These are phyloP conservation scores for Penicillium tannophilum DNA, from an alignment of 495 filamentous ascomycete genomes.

Conservation along the genomic window DNA sequence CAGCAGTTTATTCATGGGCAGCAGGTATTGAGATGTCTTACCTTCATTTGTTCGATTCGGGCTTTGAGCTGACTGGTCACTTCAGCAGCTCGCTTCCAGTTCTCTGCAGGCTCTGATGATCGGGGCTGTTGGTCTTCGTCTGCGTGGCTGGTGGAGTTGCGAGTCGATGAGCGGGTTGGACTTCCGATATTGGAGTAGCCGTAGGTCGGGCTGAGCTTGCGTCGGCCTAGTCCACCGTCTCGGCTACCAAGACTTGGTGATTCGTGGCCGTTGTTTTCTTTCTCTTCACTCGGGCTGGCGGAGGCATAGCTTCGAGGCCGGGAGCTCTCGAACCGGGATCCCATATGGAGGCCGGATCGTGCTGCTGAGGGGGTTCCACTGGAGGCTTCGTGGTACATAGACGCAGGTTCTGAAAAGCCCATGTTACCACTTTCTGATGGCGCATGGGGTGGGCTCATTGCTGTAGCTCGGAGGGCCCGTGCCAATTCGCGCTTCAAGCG, in stretches of 20 bases:
- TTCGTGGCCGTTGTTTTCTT: slow-evolving; percentile 63
- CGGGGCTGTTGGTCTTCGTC: slow-evolving; percentile 40
- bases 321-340: slow-evolving; percentile 41
- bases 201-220: slow-evolving; percentile 49
- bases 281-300: slow-evolving; percentile 74
- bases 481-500: slow-evolving; percentile 79
- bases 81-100: slow-evolving; percentile 97
- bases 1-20: background rate
- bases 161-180: slow-evolving; percentile 50
- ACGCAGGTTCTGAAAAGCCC: slow-evolving; percentile 35
- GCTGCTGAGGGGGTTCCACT: slow-evolving; percentile 30
- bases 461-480: slow-evolving; percentile 46
- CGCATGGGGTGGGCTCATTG: slow-evolving; percentile 42
- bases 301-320: slow-evolving; percentile 68
- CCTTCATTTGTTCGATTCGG: slow-evolving; percentile 89
- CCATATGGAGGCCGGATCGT: slow-evolving; percentile 41
- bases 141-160: slow-evolving; percentile 37
- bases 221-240: slow-evolving; percentile 41
- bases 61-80: slow-evolving; percentile 97
- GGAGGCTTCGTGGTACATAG: slow-evolving; percentile 40
- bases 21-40: slow-evolving; percentile 34
- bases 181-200: slow-evolving; percentile 59
- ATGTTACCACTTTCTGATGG: slow-evolving; percentile 37
- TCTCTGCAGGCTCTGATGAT: slow-evolving; percentile 70
- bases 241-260: slow-evolving; percentile 40